Evolutionary conservation across 495 filamentous ascomycete genomes (phyloP).

Genomic region (Xylona heveae): DNA sequence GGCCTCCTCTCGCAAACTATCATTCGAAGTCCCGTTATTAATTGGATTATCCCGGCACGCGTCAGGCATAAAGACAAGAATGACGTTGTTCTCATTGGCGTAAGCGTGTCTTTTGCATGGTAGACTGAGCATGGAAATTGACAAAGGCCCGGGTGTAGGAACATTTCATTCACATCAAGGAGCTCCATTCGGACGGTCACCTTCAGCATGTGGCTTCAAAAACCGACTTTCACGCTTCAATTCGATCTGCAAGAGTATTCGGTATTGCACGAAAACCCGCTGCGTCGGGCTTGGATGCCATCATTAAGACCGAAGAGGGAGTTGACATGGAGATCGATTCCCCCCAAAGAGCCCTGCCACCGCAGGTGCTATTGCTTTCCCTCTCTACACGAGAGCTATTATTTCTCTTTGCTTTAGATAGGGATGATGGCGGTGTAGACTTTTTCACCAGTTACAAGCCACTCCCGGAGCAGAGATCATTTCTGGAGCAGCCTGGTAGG

Average conservation of each 20-base stretch:
- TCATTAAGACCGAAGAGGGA: conserved; percentile 9
- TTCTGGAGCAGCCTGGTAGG: conserved; percentile 42
- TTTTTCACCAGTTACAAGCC: conserved; percentile 39
- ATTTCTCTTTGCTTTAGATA: conserved; percentile 40
- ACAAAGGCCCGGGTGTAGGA: conserved; percentile 20
- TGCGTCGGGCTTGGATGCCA: conserved; percentile 8
- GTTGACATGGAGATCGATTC: conserved; percentile 2
- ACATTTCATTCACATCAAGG: conserved; percentile 47
- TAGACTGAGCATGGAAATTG: neutral
- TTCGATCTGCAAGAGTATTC: conserved; percentile 41
- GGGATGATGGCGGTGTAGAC: conserved; percentile 20
- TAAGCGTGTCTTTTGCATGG: conserved; percentile 18
- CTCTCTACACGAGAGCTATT: conserved; percentile 45
- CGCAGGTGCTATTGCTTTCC: conserved; percentile 55
- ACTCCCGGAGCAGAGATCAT: conserved; percentile 29
- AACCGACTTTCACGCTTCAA: conserved; percentile 49
- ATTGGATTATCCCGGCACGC: conserved; percentile 61
- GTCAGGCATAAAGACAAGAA: conserved; percentile 47
- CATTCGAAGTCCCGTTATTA: conserved; percentile 50
- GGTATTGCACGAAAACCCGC: conserved; percentile 16
- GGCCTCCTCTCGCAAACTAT: conserved; percentile 63
- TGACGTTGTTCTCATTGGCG: conserved; percentile 80
- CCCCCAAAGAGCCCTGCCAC: conserved; percentile 25
- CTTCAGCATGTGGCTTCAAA: conserved; percentile 52
- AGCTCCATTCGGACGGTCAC: conserved; percentile 35